Base-by-base conservation (phyloP, 495 filamentous ascomycete genomes). In the Neurospora tetrasperma region DNA sequence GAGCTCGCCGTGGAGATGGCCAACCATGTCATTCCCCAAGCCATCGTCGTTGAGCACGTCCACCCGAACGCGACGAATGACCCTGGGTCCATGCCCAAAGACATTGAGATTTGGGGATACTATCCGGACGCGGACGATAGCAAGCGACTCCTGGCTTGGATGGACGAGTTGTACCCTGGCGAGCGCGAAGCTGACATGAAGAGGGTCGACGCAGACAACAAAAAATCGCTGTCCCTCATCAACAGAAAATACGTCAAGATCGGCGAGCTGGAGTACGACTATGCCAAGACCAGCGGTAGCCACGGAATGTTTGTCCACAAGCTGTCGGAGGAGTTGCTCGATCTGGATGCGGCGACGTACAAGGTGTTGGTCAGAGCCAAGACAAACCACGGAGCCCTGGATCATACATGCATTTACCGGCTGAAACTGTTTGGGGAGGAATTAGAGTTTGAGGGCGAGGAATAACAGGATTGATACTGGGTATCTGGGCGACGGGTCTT, bases 11-110 rank as follows among this genome's bases (percentile, higher is more conserved):
- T 92, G 69, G 70, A 82, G 42, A 80, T 87, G 31, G 78, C 81
- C 41, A 77, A 80, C 42, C 41, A 74, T 5, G 83, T 92, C 71
- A 84, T 86, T 74, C 87, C 89, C 4, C 83, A 84, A 40, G 76
- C 87, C 69, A 72, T 92, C 31, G 86, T 89, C 4, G 78, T 92
- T 69, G 91, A 93, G 76, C 89, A 92, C 77, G 86, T 91, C 54
- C 78, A 87, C 5, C 81, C 84, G 12, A 75, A 76, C 18, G 86
- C 83, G 5, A 86, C 88, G 0, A 78, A 87, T 41, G 84, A 90
- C 74, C 85, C 87, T 27, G 82, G 77, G 39, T 79, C 88, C 31
- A 88, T 86, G 73, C 91, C 91, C 8, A 83, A 80, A 62, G 82
- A 88, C 27, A 83, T 92, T 59, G 90, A 92, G 75, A 76, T 92